phyloP scores from a whole-genome alignment of 208 protist genomes.

The Tritrichomonas musculus region DNA sequence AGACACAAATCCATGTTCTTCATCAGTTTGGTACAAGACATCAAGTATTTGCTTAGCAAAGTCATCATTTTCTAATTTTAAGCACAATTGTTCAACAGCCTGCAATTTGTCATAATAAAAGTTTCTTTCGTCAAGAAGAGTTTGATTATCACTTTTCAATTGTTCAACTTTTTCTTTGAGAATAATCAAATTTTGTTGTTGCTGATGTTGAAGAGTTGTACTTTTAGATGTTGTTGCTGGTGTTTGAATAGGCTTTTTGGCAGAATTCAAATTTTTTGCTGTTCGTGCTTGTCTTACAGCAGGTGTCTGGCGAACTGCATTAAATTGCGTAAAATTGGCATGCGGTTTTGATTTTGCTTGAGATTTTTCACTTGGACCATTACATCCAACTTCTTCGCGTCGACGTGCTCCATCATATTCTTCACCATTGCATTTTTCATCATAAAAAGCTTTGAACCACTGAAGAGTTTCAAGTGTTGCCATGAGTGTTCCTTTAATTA shows the following conservation, averaged over 20 bases:
- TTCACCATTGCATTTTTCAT: not conserved
- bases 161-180: not conserved
- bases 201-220: not conserved
- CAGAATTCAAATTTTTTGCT: too few species aligned
- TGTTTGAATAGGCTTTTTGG: not conserved
- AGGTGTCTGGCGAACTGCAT: not conserved
- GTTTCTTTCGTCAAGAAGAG: not conserved
- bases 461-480: not conserved
- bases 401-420: not conserved
- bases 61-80: not conserved
- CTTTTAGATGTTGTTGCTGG: not conserved
- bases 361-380: too few species aligned
- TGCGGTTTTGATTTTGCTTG: too few species aligned
- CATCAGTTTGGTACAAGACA: not conserved
- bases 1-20: not conserved
- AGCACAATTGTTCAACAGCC: not conserved
- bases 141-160: not conserved
- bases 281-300: too few species aligned
- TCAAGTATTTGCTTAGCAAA: not conserved
- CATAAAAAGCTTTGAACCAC: not conserved
- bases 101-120: slow-evolving; percentile 22
- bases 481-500: not conserved
- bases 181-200: not conserved
- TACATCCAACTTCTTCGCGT: not conserved
- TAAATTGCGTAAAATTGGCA: too few species aligned